Conservation (phyloP, 2,329 filamentous ascomycete genomes). For the Pseudogymnoascus pannorum region DNA sequence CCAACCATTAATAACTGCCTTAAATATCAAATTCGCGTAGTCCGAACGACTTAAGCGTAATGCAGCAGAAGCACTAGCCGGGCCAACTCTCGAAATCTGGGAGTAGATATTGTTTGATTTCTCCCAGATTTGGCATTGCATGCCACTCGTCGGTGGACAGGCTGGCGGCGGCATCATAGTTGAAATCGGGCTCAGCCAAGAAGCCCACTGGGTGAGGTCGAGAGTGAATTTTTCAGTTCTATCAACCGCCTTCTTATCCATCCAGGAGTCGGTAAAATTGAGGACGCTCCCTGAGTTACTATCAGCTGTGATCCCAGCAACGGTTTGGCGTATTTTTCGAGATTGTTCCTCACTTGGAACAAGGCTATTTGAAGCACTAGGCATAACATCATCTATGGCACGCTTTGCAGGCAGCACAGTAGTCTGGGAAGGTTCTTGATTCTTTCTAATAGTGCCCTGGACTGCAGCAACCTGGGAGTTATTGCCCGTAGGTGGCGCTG, state of each 20-base stretch:
- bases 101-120: slow-evolving; percentile 16
- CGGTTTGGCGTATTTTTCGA: neutral
- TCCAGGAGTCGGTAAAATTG: neutral
- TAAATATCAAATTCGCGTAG: slow-evolving; percentile 3
- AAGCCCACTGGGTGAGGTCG: neutral
- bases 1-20: slow-evolving; percentile 2
- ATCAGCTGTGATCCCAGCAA: neutral
- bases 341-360: neutral
- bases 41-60: neutral
- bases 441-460: neutral
- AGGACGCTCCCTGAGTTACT: neutral
- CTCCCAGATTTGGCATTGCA: slow-evolving; percentile 13
- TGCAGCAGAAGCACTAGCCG: neutral
- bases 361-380: neutral
- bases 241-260: neutral
- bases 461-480: neutral
- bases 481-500: neutral
- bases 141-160: neutral
- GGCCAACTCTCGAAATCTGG: neutral
- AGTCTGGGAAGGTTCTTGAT: neutral
- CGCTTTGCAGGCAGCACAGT: neutral
- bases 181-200: neutral
- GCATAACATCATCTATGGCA: neutral
- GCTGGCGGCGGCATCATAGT: neutral
- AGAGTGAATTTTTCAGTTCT: neutral